Base-by-base conservation (phyloP, 257 asterid species). In the Scutellaria baicalensis region DNA sequence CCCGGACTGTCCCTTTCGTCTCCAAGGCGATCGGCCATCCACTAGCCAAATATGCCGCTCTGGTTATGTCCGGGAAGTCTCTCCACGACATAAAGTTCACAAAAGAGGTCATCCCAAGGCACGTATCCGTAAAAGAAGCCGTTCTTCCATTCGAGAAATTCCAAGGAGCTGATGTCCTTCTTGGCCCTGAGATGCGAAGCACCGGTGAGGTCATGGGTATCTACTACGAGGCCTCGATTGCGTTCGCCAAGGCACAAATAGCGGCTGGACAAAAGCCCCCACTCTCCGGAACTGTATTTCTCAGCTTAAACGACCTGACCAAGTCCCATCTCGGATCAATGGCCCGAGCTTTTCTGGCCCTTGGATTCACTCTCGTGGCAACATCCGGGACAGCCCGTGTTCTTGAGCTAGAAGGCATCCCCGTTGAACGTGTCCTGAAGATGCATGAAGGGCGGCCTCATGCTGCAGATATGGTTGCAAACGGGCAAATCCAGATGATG, bases 171-270 rank as follows among this genome's bases (percentile, higher is more conserved):
- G 99, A 94, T 27, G 96, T 94, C 33, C 82, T 94, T 14, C 80
- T 94, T 1, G 99, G 99, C 9, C 99, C 99, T 0, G 99, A 94
- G 70, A 94, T 94, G 99, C 93, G 97, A 5, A 94, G 99, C 83
- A 94, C 99, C 0, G 99, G 97, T 1, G 99, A 94, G 76, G 97
- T 94, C 3, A 94, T 94, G 97, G 97, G 97, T 9, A 94, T 94
- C 20, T 56, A 83, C 79, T 60, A 45, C 0, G 96, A 91, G 47
- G 59, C 72, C 43, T 83, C 99, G 1, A 81, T 94, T 6, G 99
- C 99, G 2, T 94, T 88, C 2, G 97, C 99, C 0, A 94, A 94
- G 77, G 97, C 99, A 0, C 93, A 81, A 47, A 86, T 94, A 50
- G 99, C 99, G 0, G 95, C 99, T 0, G 97, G 99, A n/a, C 96